A percentile compares a stretch with the other conserved stretches of the same genome.
phyloP scores from a whole-genome alignment of 2,329 filamentous ascomycete species.

The Ceratocystis ficicola region DNA sequence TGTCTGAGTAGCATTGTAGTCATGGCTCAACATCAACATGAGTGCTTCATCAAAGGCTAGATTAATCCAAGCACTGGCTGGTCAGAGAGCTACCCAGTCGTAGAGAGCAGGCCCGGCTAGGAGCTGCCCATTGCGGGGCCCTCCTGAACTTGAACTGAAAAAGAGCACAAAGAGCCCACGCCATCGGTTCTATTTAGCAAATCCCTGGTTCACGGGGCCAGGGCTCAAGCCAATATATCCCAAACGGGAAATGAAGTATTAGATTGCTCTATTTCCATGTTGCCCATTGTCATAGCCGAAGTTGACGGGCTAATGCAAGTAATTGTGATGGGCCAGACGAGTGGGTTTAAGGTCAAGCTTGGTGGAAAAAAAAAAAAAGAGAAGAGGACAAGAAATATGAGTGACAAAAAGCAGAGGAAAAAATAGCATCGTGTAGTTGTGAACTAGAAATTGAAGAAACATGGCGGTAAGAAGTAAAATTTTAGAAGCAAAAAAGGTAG shows the following conservation, averaged over 20 bases:
- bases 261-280: background rate
- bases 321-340: background rate
- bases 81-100: too few species aligned
- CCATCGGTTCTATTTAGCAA: background rate
- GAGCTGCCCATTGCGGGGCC: too few species aligned
- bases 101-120: too few species aligned
- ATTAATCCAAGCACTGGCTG: background rate
- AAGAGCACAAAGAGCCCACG: background rate
- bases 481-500: background rate
- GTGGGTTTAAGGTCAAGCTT: background rate
- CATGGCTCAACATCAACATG: background rate
- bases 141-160: too few species aligned
- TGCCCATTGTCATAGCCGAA: constrained; percentile 1
- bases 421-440: too few species aligned
- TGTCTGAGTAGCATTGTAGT: background rate
- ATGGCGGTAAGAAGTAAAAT: background rate
- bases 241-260: background rate
- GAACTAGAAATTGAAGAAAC: background rate
- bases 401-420: too few species aligned
- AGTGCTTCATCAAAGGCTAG: background rate
- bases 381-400: too few species aligned
- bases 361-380: background rate
- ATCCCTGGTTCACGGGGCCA: background rate
- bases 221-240: constrained; percentile 5
- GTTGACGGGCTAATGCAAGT: background rate